Base-by-base conservation (phyloP, 2,329 filamentous ascomycete genomes). In the Fusarium sp. region DNA sequence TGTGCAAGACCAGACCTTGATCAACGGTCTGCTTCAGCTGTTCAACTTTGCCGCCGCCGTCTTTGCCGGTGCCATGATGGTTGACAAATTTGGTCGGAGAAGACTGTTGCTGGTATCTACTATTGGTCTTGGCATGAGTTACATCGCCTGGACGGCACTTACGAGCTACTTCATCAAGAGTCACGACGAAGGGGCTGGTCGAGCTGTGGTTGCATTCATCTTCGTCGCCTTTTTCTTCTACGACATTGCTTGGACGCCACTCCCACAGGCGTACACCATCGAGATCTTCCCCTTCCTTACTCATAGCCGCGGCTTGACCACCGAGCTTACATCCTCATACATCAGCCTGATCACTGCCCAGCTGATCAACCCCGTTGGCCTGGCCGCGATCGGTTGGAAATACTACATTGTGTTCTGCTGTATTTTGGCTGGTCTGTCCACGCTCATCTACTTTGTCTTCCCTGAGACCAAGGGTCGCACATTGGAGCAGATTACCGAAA, bases 371-470 rank as follows among this genome's bases (percentile, higher is more conserved):
- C 83, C 83, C 0, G 78, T 84, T 8, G 83, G 80, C 0, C 74
- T 85, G 27, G 70, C 75, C 0, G 75, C 66, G 0, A 80, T 85
- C 24, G 74, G 67, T 0, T 85, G 83, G 82, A 81, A 76, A 37
- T 84, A 84, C 69, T 84, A 83, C 63, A 77, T 80, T 54, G 78
- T 84, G 22, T 84, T 81, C 62, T 76, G 79, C 66, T 77, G 77
- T 6, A 79, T 82, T 61, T 38, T 83, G 27, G 69, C 69, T 3
- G 60, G 78, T 14, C 74, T 80, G 37, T 58, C 83, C 20, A 59
- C 73, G 3, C 54, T 82, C 27, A 76, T 83, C 22, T 85, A 80
- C 64, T 82, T 83, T 68, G 77, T 81, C 18, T 79, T 77, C 38
- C 79, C 79, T 0, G 79, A 80, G 69, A 81, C 78, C 4, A 75